These are phyloP conservation scores for Pugionium cornutum DNA, from an alignment of 345 rosid species.

Conservation along the genomic window DNA sequence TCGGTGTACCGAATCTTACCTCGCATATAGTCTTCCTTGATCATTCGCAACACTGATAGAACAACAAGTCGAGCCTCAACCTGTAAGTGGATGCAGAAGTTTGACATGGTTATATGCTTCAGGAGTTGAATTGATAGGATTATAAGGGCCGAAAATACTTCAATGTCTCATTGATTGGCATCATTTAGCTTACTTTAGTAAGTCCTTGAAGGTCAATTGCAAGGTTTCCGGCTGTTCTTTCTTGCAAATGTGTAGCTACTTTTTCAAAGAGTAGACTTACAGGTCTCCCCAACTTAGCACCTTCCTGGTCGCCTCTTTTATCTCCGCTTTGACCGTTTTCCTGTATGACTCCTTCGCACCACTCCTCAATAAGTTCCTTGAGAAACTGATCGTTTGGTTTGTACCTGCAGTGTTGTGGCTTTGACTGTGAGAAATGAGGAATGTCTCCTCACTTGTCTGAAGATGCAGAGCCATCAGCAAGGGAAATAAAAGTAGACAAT, in stretches of 20 bases:
- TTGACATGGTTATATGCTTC: slow-evolving; percentile 21
- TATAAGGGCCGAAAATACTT: slow-evolving; percentile 11
- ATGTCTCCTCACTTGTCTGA: slow-evolving; percentile 7
- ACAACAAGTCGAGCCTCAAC: slow-evolving; percentile 91
- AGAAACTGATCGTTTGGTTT: slow-evolving; percentile 78
- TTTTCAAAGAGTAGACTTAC: slow-evolving; percentile 72
- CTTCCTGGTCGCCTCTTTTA: slow-evolving; percentile 41
- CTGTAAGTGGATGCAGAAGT: slow-evolving; percentile 48
- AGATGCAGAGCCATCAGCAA: slow-evolving; percentile 17
- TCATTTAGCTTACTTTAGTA: slow-evolving; percentile 55
- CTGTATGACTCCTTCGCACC: slow-evolving; percentile 94
- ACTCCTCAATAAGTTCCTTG: slow-evolving; percentile 82
- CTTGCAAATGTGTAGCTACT: slow-evolving; percentile 71
- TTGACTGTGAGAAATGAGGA: slow-evolving; percentile 25
- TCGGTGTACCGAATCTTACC: slow-evolving; percentile 44
- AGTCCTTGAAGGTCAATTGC: slow-evolving; percentile 81
- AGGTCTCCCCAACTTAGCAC: slow-evolving; percentile 48
- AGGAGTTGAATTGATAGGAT: slow-evolving; percentile 23
- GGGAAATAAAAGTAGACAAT: slow-evolving; percentile 14
- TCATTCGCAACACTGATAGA: slow-evolving; percentile 84
- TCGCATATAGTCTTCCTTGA: slow-evolving; percentile 68
- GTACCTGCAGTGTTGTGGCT: slow-evolving; percentile 56
- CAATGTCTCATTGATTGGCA: slow-evolving; percentile 3
- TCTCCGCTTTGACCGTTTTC: slow-evolving; percentile 45
- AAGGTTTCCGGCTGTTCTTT: slow-evolving; percentile 51